Evolutionary conservation across 768 basidiomycete species (phyloP).

Genomic region (Suillus alpinus): DNA sequence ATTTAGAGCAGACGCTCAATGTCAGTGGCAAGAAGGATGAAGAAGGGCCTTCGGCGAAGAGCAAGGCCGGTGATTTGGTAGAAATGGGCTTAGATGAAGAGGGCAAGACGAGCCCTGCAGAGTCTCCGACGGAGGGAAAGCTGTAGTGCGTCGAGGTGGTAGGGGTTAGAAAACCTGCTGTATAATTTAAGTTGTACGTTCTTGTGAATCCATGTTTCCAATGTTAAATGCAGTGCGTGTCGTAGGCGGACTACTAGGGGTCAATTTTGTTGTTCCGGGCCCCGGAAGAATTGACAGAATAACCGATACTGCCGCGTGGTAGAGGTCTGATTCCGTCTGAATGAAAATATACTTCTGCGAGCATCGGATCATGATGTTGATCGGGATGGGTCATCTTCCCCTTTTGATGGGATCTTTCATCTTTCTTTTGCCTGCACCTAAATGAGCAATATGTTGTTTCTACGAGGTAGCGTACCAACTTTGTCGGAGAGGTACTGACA

Average conservation of each 20-base stretch:
- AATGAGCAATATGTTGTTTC: not conserved
- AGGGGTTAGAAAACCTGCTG: not conserved
- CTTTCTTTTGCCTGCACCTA: not conserved
- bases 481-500: not conserved
- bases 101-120: not conserved
- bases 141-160: not conserved
- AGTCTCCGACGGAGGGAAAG: slow-evolving; percentile 10
- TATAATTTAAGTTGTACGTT: not conserved
- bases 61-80: not conserved
- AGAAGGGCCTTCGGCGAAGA: not conserved
- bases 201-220: not conserved
- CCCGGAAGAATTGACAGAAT: not conserved
- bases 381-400: not conserved
- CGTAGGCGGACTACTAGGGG: not conserved
- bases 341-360: not conserved
- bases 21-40: slow-evolving; percentile 2
- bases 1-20: slow-evolving; percentile 19
- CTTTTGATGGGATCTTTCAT: not conserved
- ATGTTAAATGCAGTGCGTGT: not conserved
- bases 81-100: not conserved
- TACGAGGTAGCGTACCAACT: not conserved
- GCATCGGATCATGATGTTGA: not conserved
- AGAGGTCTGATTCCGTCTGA: not conserved
- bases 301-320: not conserved
- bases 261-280: not conserved